phyloP scores from a whole-genome alignment of 345 rosid genomes.

The Eucalyptus decipiens region DNA sequence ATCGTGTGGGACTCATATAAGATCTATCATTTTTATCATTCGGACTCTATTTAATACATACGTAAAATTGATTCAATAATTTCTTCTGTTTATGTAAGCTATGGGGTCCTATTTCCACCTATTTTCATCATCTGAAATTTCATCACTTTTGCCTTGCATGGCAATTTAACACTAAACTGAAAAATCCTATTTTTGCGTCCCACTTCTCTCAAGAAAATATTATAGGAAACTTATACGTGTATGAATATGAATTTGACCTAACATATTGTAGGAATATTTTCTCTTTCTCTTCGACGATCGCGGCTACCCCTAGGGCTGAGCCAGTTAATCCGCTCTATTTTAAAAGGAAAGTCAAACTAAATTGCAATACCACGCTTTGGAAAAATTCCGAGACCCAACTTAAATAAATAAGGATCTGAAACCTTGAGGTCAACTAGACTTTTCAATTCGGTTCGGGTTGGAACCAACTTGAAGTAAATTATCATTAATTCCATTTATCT shows the following conservation, averaged over 20 bases:
- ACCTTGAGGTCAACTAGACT: not conserved
- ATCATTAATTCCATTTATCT: not conserved
- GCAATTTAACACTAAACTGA: not conserved
- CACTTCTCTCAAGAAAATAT: not conserved
- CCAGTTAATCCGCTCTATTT: not conserved
- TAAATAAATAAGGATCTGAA: not conserved
- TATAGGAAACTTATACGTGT: not conserved
- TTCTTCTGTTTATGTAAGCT: not conserved
- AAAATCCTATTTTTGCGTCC: not conserved
- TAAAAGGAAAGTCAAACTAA: not conserved
- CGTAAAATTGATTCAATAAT: not conserved
- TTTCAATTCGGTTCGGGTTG: not conserved
- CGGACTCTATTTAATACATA: fast-evolving
- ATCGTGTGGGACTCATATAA: not conserved
- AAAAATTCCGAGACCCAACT: not conserved
- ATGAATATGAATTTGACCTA: not conserved
- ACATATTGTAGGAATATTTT: not conserved
- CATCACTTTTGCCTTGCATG: not conserved
- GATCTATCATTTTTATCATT: not conserved
- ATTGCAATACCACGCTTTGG: not conserved
- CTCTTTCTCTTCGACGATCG: not conserved
- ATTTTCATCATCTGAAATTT: not conserved
- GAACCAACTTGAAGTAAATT: not conserved
- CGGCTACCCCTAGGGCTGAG: not conserved
- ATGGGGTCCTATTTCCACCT: not conserved